These are phyloP conservation scores for Ophiobolus disseminans DNA, from an alignment of 2,329 filamentous ascomycete species.

Conservation along the genomic window DNA sequence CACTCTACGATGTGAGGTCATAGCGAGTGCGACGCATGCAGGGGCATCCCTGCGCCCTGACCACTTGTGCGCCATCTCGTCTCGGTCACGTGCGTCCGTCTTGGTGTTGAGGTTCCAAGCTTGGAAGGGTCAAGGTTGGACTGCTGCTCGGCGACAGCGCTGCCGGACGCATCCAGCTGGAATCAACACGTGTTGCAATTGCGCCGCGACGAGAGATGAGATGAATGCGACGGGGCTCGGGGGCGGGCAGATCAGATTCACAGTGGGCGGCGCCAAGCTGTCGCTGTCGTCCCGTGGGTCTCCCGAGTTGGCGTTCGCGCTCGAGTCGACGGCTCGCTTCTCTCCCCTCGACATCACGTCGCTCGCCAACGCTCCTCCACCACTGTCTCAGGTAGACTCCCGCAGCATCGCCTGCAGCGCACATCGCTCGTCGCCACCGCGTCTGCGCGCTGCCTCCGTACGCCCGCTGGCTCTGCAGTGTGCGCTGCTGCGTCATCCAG, in stretches of 20 bases:
- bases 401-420: conserved; percentile 11
- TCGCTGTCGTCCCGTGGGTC: conserved; percentile 24
- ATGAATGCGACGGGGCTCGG: conserved; percentile 30
- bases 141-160: conserved; percentile 10
- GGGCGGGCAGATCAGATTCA: conserved; percentile 38
- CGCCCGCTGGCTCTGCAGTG: conserved; percentile 33
- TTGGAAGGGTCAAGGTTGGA: too few species aligned
- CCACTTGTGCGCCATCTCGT: conserved; percentile 11
- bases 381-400: conserved; percentile 13
- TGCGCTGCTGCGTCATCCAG: conserved; percentile 40
- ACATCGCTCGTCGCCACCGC: conserved; percentile 8
- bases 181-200: conserved; percentile 4
- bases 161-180: conserved; percentile 9
- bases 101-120: conserved; percentile 5
- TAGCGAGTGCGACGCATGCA: conserved; percentile 17
- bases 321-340: conserved; percentile 21
- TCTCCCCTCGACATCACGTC: conserved; percentile 9
- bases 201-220: conserved; percentile 27
- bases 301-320: conserved; percentile 23
- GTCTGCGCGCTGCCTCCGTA: conserved; percentile 28
- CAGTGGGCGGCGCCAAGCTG: conserved; percentile 29
- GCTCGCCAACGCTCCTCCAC: neutral
- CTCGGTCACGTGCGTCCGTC: conserved; percentile 18
- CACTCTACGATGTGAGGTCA: conserved; percentile 21
- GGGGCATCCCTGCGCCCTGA: conserved; percentile 14